A percentile compares a stretch with the other conserved stretches of the same genome.
Conservation (phyloP, 2,329 filamentous ascomycete genomes). For the Coniochaeta prunicola region DNA sequence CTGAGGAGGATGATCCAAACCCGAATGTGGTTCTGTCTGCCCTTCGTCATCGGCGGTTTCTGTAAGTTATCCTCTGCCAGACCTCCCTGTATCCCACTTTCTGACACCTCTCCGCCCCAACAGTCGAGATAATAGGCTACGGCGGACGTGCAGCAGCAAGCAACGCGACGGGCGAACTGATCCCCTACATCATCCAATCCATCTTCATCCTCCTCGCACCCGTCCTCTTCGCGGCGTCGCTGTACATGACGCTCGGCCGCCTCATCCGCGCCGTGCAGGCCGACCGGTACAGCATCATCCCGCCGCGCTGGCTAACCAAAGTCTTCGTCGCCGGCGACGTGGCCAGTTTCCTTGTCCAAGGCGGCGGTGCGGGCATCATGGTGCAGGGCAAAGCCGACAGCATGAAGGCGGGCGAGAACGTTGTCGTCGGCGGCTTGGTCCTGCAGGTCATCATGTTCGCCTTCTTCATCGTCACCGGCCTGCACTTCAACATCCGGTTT, state of each 20-base stretch:
- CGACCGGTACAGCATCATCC: conserved; percentile 24
- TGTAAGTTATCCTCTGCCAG: conserved; percentile 30
- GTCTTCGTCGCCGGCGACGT: conserved; percentile 49
- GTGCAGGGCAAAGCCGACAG: conserved; percentile 14
- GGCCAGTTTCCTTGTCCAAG: conserved; percentile 43
- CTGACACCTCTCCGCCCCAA: conserved; percentile 8
- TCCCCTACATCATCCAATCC: conserved; percentile 33
- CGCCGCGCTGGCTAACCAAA: conserved; percentile 37
- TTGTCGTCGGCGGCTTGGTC: conserved; percentile 49
- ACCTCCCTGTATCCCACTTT: neutral
- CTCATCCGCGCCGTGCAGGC: conserved; percentile 28
- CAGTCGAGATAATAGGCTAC: conserved; percentile 39
- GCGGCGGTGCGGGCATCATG: conserved; percentile 31
- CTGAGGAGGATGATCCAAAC: conserved; percentile 32
- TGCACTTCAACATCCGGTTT: conserved; percentile 38
- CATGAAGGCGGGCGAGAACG: conserved; percentile 31
- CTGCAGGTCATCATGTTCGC: conserved; percentile 51
- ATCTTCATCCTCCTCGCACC: conserved; percentile 39
- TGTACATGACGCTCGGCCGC: conserved; percentile 43
- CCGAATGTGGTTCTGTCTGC: conserved; percentile 42
- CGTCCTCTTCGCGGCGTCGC: conserved; percentile 38
- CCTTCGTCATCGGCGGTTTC: conserved; percentile 37
- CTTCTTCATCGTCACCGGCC: conserved; percentile 42
- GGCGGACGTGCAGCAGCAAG: conserved; percentile 20
- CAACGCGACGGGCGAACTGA: conserved; percentile 21